Conservation (phyloP, 129 eudicot species). For the Centaurea solstitialis region DNA sequence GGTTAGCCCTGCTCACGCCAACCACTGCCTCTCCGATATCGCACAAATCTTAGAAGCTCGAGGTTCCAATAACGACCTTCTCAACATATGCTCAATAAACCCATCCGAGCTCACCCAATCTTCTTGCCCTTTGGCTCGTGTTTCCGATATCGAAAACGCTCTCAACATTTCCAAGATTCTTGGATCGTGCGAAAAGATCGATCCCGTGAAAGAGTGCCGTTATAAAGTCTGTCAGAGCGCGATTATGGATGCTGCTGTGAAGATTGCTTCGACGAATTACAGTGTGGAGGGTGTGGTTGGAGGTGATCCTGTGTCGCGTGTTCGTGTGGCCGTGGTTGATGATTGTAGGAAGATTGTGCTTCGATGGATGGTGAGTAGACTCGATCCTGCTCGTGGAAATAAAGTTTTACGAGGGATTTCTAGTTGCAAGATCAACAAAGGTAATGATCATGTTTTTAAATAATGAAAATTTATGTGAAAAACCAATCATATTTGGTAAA, state of each 20-base stretch:
- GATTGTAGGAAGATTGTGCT: slow-evolving; percentile 57
- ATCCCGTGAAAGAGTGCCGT: slow-evolving; percentile 54
- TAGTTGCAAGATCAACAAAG: slow-evolving; percentile 58
- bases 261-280: slow-evolving; percentile 26
- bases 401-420: slow-evolving; percentile 55
- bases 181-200: slow-evolving; percentile 46
- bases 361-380: slow-evolving; percentile 57
- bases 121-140: slow-evolving; percentile 52
- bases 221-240: slow-evolving; percentile 58
- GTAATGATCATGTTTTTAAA: slow-evolving; percentile 32
- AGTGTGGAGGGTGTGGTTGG: slow-evolving; percentile 14
- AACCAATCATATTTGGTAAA: background rate
- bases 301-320: slow-evolving; percentile 3
- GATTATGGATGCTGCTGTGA: slow-evolving; percentile 50
- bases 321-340: slow-evolving; percentile 21
- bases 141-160: slow-evolving; percentile 39
- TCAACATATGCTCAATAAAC: slow-evolving; percentile 43
- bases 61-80: slow-evolving; percentile 54
- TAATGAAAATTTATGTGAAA: background rate
- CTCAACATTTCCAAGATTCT: slow-evolving; percentile 31
- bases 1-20: slow-evolving; percentile 36
- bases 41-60: slow-evolving; percentile 43
- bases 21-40: slow-evolving; percentile 59
- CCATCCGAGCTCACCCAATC: slow-evolving; percentile 44
- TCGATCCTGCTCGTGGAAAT: slow-evolving; percentile 44